Evolutionary conservation across 306 rosid species (phyloP).

Genomic region (Quercus cerris): DNA sequence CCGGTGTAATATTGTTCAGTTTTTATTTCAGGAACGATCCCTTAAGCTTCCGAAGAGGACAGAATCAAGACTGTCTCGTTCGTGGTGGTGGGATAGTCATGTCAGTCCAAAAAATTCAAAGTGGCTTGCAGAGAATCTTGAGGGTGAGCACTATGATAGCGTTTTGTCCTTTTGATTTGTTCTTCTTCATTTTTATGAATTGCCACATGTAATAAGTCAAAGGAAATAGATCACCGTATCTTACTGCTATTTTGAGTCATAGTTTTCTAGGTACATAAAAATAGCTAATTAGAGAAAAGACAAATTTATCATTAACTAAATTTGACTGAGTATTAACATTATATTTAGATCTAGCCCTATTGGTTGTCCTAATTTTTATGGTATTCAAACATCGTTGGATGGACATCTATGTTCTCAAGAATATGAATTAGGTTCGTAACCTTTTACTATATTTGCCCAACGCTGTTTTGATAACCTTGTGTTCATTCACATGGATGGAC

Average conservation of each 20-base stretch:
- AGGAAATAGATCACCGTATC: background rate
- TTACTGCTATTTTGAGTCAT: background rate
- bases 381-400: background rate
- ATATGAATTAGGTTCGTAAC: background rate
- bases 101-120: conserved; percentile 71
- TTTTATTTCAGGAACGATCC: conserved; percentile 37
- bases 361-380: background rate
- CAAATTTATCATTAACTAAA: background rate
- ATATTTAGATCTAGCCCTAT: background rate
- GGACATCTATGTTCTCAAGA: background rate
- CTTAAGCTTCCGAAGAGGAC: conserved; percentile 53
- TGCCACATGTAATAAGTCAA: conserved; percentile 12
- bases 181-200: background rate
- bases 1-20: background rate
- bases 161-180: conserved; percentile 9
- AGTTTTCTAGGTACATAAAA: background rate
- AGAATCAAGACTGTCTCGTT: conserved; percentile 70
- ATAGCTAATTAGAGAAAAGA: background rate
- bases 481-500: background rate
- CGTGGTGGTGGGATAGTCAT: conserved; percentile 99
- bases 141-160: conserved; percentile 45
- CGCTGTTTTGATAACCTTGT: background rate
- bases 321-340: background rate
- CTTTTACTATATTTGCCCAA: conserved; percentile 9
- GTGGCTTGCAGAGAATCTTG: conserved; percentile 89